These are phyloP conservation scores for Geotrichum fermentans DNA, from an alignment of 1,139 yeast species.

Conservation along the genomic window DNA sequence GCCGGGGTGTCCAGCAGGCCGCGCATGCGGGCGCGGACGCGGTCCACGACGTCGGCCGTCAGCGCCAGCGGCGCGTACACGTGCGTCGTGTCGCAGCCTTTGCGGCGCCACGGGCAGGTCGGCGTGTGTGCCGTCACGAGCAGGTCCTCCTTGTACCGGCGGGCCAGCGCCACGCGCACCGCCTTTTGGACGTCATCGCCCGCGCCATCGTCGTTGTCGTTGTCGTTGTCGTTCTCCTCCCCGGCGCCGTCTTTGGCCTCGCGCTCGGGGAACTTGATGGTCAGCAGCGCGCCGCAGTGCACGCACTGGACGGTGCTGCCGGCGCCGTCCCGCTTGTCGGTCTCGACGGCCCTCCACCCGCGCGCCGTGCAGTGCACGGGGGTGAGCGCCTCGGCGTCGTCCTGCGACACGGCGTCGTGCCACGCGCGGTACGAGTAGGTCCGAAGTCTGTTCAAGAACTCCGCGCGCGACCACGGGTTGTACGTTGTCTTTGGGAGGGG, in stretches of 20 bases:
- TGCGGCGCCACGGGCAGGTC: constrained; percentile 3
- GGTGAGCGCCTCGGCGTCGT: background rate
- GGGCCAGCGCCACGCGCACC: background rate
- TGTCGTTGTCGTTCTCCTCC: background rate
- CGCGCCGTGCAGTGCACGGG: constrained; percentile 3
- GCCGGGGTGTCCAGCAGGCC: no score
- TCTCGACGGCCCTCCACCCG: constrained; percentile 4
- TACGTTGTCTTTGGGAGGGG: background rate
- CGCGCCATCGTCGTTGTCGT: background rate
- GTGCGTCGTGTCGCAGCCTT: background rate
- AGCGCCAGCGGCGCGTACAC: background rate
- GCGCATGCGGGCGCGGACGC: background rate
- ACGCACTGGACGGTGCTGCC: constrained; percentile 5
- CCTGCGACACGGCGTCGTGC: background rate
- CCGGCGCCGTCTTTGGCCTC: background rate
- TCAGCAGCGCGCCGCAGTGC: background rate
- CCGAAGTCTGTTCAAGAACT: constrained; percentile 1
- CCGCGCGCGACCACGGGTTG: constrained; percentile 7
- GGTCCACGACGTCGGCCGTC: background rate
- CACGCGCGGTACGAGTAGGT: background rate
- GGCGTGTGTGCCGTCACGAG: background rate
- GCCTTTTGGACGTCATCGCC: background rate
- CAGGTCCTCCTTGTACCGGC: background rate
- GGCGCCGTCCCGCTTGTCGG: background rate
- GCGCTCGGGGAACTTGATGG: background rate